Base-by-base conservation (phyloP, 2,329 filamentous ascomycete species). In the Tympanopsis confertula region DNA sequence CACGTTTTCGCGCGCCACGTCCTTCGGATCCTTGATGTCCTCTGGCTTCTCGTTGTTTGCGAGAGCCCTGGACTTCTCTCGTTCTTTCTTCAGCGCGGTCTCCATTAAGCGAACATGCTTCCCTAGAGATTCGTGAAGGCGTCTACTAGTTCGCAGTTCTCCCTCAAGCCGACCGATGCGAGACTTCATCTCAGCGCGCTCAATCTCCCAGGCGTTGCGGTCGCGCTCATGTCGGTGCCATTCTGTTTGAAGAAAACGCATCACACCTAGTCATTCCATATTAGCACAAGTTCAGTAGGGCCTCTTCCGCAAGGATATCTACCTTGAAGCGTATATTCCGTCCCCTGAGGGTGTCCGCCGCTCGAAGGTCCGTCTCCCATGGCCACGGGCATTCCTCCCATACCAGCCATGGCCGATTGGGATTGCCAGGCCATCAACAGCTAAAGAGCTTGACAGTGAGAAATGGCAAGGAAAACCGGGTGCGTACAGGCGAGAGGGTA, bases 151-250 rank as follows among this genome's bases (percentile, higher is more conserved):
- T 45, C 88, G 74, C 20, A 82, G 76, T 48, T 94, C 86, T 39
- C 91, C 91, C 62, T 98, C 91, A 46, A 96, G 75, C 52, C 85
- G 83, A 37, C 89, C 89, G 63, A 98, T 95, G 53, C 93, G 81
- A 48, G 86, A 87, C 67, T 94, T 94, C 91, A 98, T 96, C 65
- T 98, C 91, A 51, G 94, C 91, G 55, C 87, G 82, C 62, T 98
- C 91, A 56, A 98, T 98, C 61, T 98, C 91, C 91, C 91, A 98
- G 26, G 87, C 82, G 63, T 98, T 98, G 51, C 91, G 79, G 56
- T 95, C 91, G 62, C 91, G 84, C 63, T 98, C 91, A 60, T 98
- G 89, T 48, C 86, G 82, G 62, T 98, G 91, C 91, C 91, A 98
- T 74, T 98, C 89, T 35, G 91, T 91, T 65, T 98, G 91, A 28